Conservation (phyloP, 352 stramenopile genomes). For the Thalassiosira mediterranea region DNA sequence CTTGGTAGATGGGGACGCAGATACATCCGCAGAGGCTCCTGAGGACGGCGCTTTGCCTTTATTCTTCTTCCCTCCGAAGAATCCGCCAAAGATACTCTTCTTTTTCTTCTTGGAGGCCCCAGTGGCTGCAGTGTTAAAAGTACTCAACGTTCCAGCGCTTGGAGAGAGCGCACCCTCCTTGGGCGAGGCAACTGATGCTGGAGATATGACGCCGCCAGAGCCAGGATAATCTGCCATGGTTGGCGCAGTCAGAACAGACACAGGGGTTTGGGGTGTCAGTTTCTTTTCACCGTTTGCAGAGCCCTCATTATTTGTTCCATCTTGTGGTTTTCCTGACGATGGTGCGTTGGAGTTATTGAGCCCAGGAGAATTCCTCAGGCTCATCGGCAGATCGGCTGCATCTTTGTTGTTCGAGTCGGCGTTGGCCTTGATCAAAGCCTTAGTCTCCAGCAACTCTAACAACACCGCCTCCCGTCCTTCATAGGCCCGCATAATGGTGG, state of each 20-base stretch:
- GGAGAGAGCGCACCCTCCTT: constrained; percentile 15
- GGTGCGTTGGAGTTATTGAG: constrained; percentile 3
- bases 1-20: not conserved
- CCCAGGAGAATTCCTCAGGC: constrained; percentile 65
- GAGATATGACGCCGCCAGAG: not conserved
- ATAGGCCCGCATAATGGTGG: constrained; percentile 84
- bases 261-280: constrained; percentile 11
- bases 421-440: constrained; percentile 84
- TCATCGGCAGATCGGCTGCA: constrained; percentile 67
- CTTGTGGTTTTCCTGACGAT: not conserved
- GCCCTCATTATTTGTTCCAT: not conserved
- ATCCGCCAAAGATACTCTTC: constrained; percentile 69
- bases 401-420: constrained; percentile 65
- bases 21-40: not conserved
- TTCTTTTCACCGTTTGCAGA: constrained; percentile 8
- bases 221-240: constrained; percentile 10
- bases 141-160: not conserved
- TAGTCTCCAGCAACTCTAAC: constrained; percentile 80
- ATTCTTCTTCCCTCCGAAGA: constrained; percentile 71
- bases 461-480: constrained; percentile 80
- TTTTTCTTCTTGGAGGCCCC: constrained; percentile 68
- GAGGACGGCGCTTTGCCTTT: constrained; percentile 30
- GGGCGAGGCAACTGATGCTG: constrained; percentile 7
- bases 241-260: constrained; percentile 9
- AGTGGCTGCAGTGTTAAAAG: constrained; percentile 3